These are phyloP conservation scores for Rhizomucor pusillus DNA, from an alignment of 371 early-diverging fungal genomes.

Conservation along the genomic window DNA sequence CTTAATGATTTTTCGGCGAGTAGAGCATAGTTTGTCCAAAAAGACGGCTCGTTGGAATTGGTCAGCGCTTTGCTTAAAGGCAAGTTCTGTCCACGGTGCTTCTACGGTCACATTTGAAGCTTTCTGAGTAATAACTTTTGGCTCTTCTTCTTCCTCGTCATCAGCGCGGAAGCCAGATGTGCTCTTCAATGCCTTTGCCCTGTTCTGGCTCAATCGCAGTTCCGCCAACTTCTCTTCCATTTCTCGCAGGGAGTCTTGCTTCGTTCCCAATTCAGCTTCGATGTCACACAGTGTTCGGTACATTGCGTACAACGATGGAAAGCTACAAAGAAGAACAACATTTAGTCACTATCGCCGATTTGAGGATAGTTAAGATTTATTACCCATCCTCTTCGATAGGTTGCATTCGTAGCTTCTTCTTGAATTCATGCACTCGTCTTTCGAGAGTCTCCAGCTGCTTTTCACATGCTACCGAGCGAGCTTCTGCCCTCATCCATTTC, in stretches of 20 bases:
- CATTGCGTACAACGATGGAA: constrained; percentile 24
- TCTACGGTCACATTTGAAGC: too few species aligned
- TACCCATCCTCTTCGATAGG: too few species aligned
- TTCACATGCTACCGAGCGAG: constrained; percentile 3
- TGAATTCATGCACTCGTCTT: constrained; percentile 6
- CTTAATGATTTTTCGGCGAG: too few species aligned
- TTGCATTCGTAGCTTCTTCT: constrained; percentile 3
- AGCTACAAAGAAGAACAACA: constrained; percentile 1
- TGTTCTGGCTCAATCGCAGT: constrained; percentile 9
- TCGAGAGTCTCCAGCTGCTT: constrained; percentile 13
- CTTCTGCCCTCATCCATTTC: constrained; percentile 3
- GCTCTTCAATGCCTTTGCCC: background rate
- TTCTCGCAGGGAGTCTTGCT: constrained; percentile 13
- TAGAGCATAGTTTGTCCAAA: too few species aligned
- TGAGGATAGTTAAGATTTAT: background rate
- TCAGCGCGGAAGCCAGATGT: constrained; percentile 10
- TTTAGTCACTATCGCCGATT: background rate
- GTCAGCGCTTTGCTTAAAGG: too few species aligned
- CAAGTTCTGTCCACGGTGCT: too few species aligned
- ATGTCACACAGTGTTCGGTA: constrained; percentile 31
- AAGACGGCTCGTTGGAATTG: too few species aligned
- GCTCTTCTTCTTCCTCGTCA: constrained; percentile 12
- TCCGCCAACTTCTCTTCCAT: constrained; percentile 22
- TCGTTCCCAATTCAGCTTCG: constrained; percentile 19
- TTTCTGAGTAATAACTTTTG: background rate